Evolutionary conservation across 768 basidiomycete genomes (phyloP).

Genomic region (Daedaleopsis sinensis): DNA sequence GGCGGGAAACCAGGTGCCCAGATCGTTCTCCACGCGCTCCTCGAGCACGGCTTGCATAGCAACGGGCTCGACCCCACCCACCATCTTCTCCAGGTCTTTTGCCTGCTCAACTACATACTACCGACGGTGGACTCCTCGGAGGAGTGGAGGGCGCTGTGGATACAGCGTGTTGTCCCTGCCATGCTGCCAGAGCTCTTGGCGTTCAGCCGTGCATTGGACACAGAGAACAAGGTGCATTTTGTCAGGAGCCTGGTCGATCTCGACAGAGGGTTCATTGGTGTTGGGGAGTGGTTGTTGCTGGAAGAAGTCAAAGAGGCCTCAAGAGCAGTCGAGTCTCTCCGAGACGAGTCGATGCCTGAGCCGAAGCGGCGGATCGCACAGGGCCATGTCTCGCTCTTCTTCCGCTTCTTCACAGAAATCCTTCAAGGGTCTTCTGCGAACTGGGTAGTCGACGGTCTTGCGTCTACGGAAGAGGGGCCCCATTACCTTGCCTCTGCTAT

Average conservation of each 20-base stretch:
- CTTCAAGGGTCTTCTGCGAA: constrained; percentile 41
- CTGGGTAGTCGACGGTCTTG: constrained; percentile 49
- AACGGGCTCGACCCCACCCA: constrained; percentile 56
- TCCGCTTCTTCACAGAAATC: constrained; percentile 54
- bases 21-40: constrained; percentile 56
- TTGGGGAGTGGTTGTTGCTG: constrained; percentile 72
- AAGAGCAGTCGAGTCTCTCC: constrained; percentile 40
- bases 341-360: constrained; percentile 30
- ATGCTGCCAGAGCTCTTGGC: constrained; percentile 53
- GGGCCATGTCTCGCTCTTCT: constrained; percentile 50
- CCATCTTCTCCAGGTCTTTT: constrained; percentile 57
- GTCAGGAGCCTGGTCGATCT: constrained; percentile 57
- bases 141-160: constrained; percentile 49
- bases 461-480: constrained; percentile 46
- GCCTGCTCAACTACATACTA: constrained; percentile 59
- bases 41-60: constrained; percentile 48
- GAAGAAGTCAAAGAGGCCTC: constrained; percentile 62
- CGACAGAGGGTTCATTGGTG: constrained; percentile 56
- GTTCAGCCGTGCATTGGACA: constrained; percentile 62
- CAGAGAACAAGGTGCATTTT: constrained; percentile 55
- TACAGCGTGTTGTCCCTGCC: constrained; percentile 56
- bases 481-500: constrained; percentile 45
- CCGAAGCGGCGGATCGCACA: constrained; percentile 44
- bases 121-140: constrained; percentile 39
- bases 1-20: constrained; percentile 46